Conservation (phyloP, 2,329 filamentous ascomycete species). For the Ophiostoma australiae region DNA sequence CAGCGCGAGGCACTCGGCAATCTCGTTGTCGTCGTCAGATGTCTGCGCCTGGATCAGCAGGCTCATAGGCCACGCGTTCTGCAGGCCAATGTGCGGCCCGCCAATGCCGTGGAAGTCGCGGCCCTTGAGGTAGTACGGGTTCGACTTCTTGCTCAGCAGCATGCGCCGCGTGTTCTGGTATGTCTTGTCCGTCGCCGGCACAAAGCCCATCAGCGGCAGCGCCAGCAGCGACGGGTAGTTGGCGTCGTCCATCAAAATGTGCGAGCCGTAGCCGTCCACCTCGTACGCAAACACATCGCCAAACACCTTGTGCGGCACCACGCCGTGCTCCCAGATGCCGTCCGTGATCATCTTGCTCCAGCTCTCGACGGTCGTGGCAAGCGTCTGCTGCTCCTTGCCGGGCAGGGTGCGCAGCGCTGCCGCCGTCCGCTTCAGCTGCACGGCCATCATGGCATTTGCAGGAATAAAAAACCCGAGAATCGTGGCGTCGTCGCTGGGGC, state of each 20-base stretch:
- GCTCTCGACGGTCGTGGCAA: conserved; percentile 52
- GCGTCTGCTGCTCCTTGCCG: conserved; percentile 31
- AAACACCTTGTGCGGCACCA: conserved; percentile 68
- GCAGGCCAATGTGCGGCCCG: conserved; percentile 72
- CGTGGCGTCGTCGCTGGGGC: conserved; percentile 90
- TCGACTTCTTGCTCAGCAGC: conserved; percentile 68
- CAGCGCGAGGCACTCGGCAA: conserved; percentile 62
- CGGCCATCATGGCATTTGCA: conserved; percentile 91
- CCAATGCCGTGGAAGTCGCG: conserved; percentile 80
- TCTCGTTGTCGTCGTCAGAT: conserved; percentile 76
- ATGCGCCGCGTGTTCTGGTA: conserved; percentile 84
- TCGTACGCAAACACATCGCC: conserved; percentile 82
- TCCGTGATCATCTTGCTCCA: conserved; percentile 61
- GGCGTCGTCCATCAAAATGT: conserved; percentile 83
- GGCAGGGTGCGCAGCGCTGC: conserved; percentile 56
- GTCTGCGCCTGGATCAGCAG: conserved; percentile 89
- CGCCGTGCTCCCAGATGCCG: conserved; percentile 79
- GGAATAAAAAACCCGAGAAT: conserved; percentile 94
- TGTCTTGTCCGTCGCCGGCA: conserved; percentile 57
- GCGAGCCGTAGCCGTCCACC: conserved; percentile 78
- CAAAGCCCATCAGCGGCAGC: conserved; percentile 72
- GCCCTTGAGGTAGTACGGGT: conserved; percentile 84
- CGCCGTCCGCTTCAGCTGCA: conserved; percentile 73
- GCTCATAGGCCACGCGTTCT: conserved; percentile 96
- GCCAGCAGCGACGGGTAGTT: conserved; percentile 79